Evolutionary conservation across 2,329 filamentous ascomycete genomes (phyloP), one percentile per base, ranked within the genome.

Genomic region (Lachnellula occidentalis): DNA sequence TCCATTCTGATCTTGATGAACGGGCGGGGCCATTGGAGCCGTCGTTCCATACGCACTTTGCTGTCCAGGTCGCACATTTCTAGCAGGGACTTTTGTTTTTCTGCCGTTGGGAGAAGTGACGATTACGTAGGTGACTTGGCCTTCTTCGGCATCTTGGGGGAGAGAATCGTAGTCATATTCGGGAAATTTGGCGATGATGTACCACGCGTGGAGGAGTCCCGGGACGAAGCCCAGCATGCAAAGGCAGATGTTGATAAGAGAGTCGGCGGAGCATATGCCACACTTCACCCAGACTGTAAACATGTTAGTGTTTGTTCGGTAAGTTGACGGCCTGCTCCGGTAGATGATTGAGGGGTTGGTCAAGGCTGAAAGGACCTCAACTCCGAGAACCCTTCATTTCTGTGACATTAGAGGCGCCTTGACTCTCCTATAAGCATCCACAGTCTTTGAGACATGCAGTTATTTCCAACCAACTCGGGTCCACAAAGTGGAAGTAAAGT

Each of bases 131-230:
- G 85, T 87, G 53, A 92, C 83, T 57, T 78, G 79, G 62, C 79
- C 76, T 63, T 75, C 73, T 58, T 79, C 78, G 53, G 74, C 79
- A 51, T 84, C 81, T 37, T 72, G 70, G 5, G 80, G 73, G 41
- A 88, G 70, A 49, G 77, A 74, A 63, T 89, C 82, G 73, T 94
- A 91, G 55, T 85, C 78, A 41, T 80, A 72, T 58, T 96, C 92
- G 55, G 94, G 94, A 71, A 87, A 89, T 69, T 89, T 87, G 66
- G 89, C 82, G 73, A 99, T 96, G 73, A 97, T 95, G 79, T 97
- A 99, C 92, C 94, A 97, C 59, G 92, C 83, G 76, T 99, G 94
- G 2, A 99, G 76, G 48, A 97, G 86, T 58, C 92, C 92, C 19
- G 92, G 92, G 57, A 97, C 73, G 68, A 79, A 90, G 65, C 86